Evolutionary conservation across 768 basidiomycete genomes (phyloP).

Genomic region (Coprinopsis sp.): DNA sequence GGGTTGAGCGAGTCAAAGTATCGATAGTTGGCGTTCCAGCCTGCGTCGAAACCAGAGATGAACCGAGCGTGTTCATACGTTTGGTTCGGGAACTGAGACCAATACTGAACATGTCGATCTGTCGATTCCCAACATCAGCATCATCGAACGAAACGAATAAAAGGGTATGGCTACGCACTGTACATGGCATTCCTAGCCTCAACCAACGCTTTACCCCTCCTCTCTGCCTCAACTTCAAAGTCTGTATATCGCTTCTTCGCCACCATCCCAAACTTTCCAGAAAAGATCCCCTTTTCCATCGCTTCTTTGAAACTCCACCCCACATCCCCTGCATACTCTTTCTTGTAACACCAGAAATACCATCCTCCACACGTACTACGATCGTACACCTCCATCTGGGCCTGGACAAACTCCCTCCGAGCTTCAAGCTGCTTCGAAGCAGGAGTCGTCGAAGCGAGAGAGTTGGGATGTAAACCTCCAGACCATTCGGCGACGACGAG

Average conservation of each 20-base stretch:
- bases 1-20: too few relatives aligned
- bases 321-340: constrained; percentile 56
- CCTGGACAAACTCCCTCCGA: constrained; percentile 44
- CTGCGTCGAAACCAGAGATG: neutral
- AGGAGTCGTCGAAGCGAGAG: too few relatives aligned
- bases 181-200: neutral
- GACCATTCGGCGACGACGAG: constrained; percentile 79
- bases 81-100: neutral
- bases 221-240: neutral
- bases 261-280: too few relatives aligned
- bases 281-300: constrained; percentile 57
- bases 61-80: neutral
- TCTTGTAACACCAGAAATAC: constrained; percentile 87
- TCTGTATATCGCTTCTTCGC: too few relatives aligned
- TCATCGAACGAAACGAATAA: neutral
- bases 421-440: constrained; percentile 31
- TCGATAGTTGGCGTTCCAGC: neutral
- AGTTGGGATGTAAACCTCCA: constrained; percentile 65
- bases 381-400: constrained; percentile 67
- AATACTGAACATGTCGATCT: neutral
- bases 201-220: neutral
- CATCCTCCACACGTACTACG: constrained; percentile 60
- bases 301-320: constrained; percentile 76
- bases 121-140: neutral
- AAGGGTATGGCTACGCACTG: neutral